A percentile compares a stretch with the other conserved stretches of the same genome.
phyloP scores from a whole-genome alignment of 306 rosid species.

The Prunus persica region DNA sequence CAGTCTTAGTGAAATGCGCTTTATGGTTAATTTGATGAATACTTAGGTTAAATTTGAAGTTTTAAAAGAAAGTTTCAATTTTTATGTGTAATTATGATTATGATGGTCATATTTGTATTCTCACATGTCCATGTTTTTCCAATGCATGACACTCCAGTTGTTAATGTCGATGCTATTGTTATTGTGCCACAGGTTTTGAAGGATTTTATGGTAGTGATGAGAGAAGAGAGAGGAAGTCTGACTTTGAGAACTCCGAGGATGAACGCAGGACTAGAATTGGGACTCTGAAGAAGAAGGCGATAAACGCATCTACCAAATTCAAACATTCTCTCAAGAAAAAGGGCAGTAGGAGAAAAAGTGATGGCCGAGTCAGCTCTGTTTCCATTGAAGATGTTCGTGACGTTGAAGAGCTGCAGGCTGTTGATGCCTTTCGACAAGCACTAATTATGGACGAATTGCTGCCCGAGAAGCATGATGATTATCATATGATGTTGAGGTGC shows the following conservation, averaged over 20 bases:
- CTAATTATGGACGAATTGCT: constrained; percentile 76
- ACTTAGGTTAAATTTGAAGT: neutral
- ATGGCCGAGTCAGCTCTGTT: constrained; percentile 90
- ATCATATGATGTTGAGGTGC: constrained; percentile 91
- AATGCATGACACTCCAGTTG: neutral
- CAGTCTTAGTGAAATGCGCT: neutral
- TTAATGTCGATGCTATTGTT: constrained; percentile 7
- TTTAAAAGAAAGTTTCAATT: neutral
- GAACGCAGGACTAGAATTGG: constrained; percentile 90
- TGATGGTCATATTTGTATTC: neutral
- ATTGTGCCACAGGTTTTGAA: constrained; percentile 66
- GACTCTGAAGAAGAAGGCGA: constrained; percentile 86
- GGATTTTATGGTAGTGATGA: constrained; percentile 95
- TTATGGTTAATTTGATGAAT: neutral
- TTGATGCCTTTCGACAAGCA: constrained; percentile 73
- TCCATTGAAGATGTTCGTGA: constrained; percentile 95
- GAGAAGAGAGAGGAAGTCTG: constrained; percentile 83
- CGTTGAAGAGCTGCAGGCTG: constrained; percentile 79
- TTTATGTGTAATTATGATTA: neutral
- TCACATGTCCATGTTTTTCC: neutral
- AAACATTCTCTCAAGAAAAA: constrained; percentile 89
- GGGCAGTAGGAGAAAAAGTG: constrained; percentile 74
- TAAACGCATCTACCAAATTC: constrained; percentile 89
- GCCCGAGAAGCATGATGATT: constrained; percentile 77
- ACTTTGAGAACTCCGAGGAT: constrained; percentile 92